A percentile compares a stretch with the other conserved stretches of the same genome.
Evolutionary conservation across 2,329 filamentous ascomycete genomes (phyloP).

Genomic region (Aspergillus puulaauensis): DNA sequence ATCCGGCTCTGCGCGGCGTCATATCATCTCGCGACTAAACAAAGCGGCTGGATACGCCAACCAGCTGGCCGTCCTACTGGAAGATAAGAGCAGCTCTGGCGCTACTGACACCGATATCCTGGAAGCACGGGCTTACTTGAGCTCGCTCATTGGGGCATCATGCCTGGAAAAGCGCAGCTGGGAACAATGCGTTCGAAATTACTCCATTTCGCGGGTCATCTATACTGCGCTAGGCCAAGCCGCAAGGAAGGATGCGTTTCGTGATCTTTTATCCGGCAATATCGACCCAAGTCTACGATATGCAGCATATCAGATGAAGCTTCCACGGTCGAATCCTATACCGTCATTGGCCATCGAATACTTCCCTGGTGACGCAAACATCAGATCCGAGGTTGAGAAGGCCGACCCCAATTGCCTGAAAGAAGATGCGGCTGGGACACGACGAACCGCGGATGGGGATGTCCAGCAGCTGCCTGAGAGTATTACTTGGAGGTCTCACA

Average conservation of each 20-base stretch:
- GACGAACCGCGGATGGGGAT: constrained; percentile 45
- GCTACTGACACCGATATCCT: constrained; percentile 71
- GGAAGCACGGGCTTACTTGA: constrained; percentile 81
- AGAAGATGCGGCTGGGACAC: constrained; percentile 54
- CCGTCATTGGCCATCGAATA: constrained; percentile 74
- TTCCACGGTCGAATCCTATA: constrained; percentile 81
- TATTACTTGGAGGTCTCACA: constrained; percentile 81
- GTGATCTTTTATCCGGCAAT: constrained; percentile 79
- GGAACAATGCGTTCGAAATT: constrained; percentile 73
- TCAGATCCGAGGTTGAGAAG: constrained; percentile 68
- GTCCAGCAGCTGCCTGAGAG: constrained; percentile 63
- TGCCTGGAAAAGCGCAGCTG: constrained; percentile 87
- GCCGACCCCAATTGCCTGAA: constrained; percentile 68
- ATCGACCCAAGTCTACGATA: constrained; percentile 93
- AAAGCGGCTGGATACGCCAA: constrained; percentile 75
- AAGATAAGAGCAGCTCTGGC: constrained; percentile 62
- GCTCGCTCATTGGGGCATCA: constrained; percentile 72
- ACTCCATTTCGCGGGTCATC: constrained; percentile 74
- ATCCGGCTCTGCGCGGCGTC: constrained; percentile 74
- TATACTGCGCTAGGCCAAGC: constrained; percentile 71
- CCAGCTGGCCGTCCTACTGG: constrained; percentile 65
- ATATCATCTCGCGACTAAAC: constrained; percentile 82
- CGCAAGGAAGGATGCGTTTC: constrained; percentile 74
- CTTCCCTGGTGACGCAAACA: constrained; percentile 64
- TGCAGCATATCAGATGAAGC: constrained; percentile 86